These are phyloP conservation scores for Penicillium daleae DNA, from an alignment of 495 filamentous ascomycete genomes.

Conservation along the genomic window DNA sequence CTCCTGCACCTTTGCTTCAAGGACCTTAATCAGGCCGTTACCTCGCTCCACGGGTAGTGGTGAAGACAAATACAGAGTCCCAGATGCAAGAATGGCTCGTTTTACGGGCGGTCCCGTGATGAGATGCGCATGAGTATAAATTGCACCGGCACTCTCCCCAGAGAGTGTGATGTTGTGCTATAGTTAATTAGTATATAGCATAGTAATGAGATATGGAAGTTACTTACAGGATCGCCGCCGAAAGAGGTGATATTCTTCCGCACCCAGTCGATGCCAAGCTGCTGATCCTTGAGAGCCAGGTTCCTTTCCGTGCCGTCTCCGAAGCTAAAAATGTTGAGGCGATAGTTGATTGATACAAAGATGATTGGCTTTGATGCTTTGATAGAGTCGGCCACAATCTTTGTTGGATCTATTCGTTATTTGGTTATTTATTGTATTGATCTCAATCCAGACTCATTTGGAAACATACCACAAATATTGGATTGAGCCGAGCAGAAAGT, in stretches of 20 bases:
- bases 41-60: slow-evolving; percentile 40
- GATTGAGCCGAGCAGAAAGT: slow-evolving; percentile 49
- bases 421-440: not conserved
- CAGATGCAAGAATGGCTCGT: slow-evolving; percentile 42
- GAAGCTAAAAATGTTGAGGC: slow-evolving; percentile 67
- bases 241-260: slow-evolving; percentile 60
- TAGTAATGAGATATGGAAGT: not conserved
- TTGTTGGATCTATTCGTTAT: slow-evolving; percentile 32
- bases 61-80: slow-evolving; percentile 40
- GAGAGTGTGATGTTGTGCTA: slow-evolving; percentile 43
- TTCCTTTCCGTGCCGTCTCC: slow-evolving; percentile 57
- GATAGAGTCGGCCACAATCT: slow-evolving; percentile 42
- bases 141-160: slow-evolving; percentile 45
- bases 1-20: slow-evolving; percentile 37
- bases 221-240: slow-evolving; percentile 61
- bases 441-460: not conserved
- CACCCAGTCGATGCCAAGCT: slow-evolving; percentile 66
- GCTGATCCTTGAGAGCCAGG: slow-evolving; percentile 67
- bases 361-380: slow-evolving; percentile 52
- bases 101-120: slow-evolving; percentile 43
- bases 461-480: slow-evolving; percentile 41
- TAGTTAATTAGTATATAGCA: not conserved
- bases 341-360: slow-evolving; percentile 67
- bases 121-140: slow-evolving; percentile 46
- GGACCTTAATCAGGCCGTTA: slow-evolving; percentile 28